Conservation (phyloP, 129 eudicot genomes). For the Dittrichia graveolens region DNA sequence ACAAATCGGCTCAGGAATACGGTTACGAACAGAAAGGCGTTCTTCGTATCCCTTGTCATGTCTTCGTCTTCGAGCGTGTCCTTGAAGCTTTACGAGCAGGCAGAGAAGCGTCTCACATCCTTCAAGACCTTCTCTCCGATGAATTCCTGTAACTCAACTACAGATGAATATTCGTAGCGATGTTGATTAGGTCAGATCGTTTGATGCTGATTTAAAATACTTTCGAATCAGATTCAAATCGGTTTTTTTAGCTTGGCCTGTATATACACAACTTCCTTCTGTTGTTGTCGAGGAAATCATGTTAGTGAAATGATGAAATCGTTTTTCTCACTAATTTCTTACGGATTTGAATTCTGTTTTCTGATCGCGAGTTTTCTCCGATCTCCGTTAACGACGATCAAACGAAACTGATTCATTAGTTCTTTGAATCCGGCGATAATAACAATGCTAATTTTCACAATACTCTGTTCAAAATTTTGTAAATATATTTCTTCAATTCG, state of each 20-base stretch:
- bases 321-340: background rate
- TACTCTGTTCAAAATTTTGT: background rate
- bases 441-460: background rate
- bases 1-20: constrained; percentile 88
- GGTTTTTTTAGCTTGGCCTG: constrained; percentile 21
- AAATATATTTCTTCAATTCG: background rate
- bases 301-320: background rate
- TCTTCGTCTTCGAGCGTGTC: constrained; percentile 64
- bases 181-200: constrained; percentile 29
- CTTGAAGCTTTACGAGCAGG: constrained; percentile 66
- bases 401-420: background rate
- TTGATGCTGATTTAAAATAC: constrained; percentile 22
- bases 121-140: constrained; percentile 14
- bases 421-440: constrained; percentile 8
- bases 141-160: constrained; percentile 20
- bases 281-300: constrained; percentile 1
- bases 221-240: constrained; percentile 29
- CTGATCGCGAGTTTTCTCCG: background rate
- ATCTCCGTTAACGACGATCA: background rate
- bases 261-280: constrained; percentile 27
- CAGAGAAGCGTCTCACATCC: constrained; percentile 20
- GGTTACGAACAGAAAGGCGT: constrained; percentile 92
- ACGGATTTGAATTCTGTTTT: background rate
- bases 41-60: constrained; percentile 79
- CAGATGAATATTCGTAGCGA: background rate